A percentile compares a stretch with the other conserved stretches of the same genome.
phyloP scores from a whole-genome alignment of 73 alveolate species.

The Tetrahymena thermophila region DNA sequence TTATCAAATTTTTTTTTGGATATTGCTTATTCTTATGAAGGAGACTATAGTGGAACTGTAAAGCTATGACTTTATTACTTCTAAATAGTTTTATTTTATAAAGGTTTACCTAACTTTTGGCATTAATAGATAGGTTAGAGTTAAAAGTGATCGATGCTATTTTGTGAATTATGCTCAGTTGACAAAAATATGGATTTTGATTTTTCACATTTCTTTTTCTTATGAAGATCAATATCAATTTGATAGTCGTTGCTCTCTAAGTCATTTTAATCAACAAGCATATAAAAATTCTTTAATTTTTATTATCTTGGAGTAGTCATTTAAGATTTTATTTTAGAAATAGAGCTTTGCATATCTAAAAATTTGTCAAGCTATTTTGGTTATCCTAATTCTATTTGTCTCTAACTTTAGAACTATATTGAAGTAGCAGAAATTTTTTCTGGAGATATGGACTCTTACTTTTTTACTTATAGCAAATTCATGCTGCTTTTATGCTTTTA shows the following conservation, averaged over 20 bases:
- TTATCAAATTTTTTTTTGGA: not conserved
- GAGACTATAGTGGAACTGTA: not conserved
- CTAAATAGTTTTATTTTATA: too few relatives aligned
- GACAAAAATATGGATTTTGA: not conserved
- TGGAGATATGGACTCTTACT: not conserved
- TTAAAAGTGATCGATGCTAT: not conserved
- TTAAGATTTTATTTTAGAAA: not conserved
- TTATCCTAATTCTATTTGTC: not conserved
- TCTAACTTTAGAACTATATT: not conserved
- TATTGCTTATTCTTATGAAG: not conserved
- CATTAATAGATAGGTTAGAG: not conserved
- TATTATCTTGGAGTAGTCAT: not conserved
- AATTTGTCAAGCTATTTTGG: not conserved
- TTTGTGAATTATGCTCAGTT: not conserved
- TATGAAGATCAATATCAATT: not conserved
- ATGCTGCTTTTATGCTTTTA: not conserved
- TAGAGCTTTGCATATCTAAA: not conserved
- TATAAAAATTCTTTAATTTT: not conserved
- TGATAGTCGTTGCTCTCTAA: not conserved
- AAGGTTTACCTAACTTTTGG: too few relatives aligned
- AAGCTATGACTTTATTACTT: not conserved
- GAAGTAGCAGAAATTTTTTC: not conserved
- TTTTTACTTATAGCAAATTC: too few relatives aligned
- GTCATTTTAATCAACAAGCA: not conserved
- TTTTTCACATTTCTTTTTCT: not conserved